phyloP scores from a whole-genome alignment of 257 asterid species.

The Leonotis leonurus region DNA sequence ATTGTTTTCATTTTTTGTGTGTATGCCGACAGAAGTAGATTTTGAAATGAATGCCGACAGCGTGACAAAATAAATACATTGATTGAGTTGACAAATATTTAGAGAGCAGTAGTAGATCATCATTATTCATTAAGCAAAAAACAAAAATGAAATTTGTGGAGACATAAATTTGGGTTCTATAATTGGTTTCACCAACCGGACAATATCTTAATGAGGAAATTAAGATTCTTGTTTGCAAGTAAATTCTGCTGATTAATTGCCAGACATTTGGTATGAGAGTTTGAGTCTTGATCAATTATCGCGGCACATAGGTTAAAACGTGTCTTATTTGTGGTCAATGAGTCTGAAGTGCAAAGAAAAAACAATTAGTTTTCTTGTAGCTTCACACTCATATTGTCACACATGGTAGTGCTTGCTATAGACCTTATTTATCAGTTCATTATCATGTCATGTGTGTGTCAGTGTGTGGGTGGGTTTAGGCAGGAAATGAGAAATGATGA shows the following conservation, averaged over 20 bases:
- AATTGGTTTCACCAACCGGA: too few relatives aligned
- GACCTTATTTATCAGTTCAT: neutral
- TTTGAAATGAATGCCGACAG: constrained; percentile 14
- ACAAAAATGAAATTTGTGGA: neutral
- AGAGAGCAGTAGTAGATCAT: too few relatives aligned
- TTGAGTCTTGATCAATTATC: constrained; percentile 10
- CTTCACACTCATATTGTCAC: neutral
- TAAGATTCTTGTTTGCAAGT: constrained; percentile 10
- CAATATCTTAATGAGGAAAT: constrained; percentile 10
- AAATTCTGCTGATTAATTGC: neutral
- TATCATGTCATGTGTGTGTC: neutral
- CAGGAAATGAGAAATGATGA: neutral
- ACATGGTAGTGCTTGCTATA: neutral
- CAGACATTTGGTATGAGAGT: constrained; percentile 21
- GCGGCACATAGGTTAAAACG: constrained; percentile 11
- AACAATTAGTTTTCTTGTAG: neutral
- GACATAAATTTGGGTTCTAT: neutral
- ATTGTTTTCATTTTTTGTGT: neutral
- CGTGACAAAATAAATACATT: neutral
- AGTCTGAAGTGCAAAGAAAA: neutral
- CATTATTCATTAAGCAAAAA: neutral
- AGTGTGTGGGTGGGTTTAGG: neutral
- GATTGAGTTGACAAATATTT: neutral
- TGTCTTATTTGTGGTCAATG: constrained; percentile 19
- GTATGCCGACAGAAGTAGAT: constrained; percentile 9